Conservation (phyloP, 1,139 yeast genomes). For the Candida freyschussii region DNA sequence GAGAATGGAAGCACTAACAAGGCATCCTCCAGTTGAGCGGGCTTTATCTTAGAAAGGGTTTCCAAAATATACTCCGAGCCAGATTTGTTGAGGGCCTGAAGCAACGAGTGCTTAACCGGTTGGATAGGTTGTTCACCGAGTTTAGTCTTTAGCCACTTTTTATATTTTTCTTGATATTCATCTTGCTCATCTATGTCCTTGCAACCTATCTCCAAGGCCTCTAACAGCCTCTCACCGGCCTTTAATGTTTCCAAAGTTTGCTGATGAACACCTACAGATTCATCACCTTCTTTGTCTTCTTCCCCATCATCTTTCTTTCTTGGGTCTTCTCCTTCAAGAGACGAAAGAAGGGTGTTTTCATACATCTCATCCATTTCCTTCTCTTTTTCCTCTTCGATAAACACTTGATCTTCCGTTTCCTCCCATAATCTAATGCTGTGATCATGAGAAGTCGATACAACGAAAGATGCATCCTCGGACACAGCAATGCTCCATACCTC, state of each 20-base stretch:
- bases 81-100: conserved; percentile 61
- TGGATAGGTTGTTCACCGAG: conserved; percentile 43
- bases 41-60: conserved; percentile 60
- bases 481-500: conserved; percentile 92
- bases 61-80: conserved; percentile 81
- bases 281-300: conserved; percentile 44
- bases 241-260: conserved; percentile 90
- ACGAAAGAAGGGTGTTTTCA: conserved; percentile 67
- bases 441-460: conserved; percentile 90
- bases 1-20: conserved; percentile 86
- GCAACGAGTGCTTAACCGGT: conserved; percentile 65
- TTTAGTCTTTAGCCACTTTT: conserved; percentile 37
- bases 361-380: conserved; percentile 90
- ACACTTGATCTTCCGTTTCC: conserved; percentile 89
- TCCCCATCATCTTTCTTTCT: conserved; percentile 33
- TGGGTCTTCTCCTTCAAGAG: conserved; percentile 60
- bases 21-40: conserved; percentile 90
- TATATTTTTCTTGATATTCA: conserved; percentile 38
- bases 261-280: conserved; percentile 62
- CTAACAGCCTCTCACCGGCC: conserved; percentile 91
- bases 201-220: conserved; percentile 80
- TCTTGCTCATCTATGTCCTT: conserved; percentile 62
- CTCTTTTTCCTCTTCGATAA: conserved; percentile 93
- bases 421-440: conserved; percentile 89
- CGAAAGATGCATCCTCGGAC: conserved; percentile 63